Evolutionary conservation across 345 rosid species (phyloP).

Genomic region (Moricandia arvensis): DNA sequence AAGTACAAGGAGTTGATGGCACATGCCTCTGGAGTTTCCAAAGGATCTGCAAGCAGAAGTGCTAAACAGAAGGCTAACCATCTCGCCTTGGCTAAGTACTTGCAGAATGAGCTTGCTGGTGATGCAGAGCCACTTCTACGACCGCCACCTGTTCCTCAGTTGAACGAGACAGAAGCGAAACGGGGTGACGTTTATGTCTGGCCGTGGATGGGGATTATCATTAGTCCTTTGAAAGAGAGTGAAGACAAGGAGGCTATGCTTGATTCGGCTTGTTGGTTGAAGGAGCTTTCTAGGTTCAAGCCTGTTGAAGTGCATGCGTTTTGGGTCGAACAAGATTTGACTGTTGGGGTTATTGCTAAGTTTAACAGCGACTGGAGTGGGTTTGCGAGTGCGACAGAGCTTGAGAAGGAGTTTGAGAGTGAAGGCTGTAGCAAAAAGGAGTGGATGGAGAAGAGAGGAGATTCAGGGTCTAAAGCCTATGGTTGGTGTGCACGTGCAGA

Average conservation of each 20-base stretch:
- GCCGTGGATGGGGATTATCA: constrained; percentile 89
- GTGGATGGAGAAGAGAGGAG: constrained; percentile 45
- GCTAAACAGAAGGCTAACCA: constrained; percentile 80
- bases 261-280: constrained; percentile 56
- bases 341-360: constrained; percentile 53
- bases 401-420: constrained; percentile 64
- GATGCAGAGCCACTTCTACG: constrained; percentile 43
- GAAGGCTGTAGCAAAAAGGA: constrained; percentile 48
- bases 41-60: constrained; percentile 74
- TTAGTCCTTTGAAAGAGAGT: constrained; percentile 38
- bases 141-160: constrained; percentile 25
- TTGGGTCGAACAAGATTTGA: constrained; percentile 42
- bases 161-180: constrained; percentile 27
- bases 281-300: constrained; percentile 54
- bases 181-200: constrained; percentile 55
- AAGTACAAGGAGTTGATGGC: constrained; percentile 72
- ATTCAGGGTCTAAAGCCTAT: constrained; percentile 44
- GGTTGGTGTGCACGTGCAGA: constrained; percentile 87
- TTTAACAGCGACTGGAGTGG: constrained; percentile 69
- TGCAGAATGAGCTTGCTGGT: constrained; percentile 58
- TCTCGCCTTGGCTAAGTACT: constrained; percentile 68
- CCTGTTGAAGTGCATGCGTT: constrained; percentile 54
- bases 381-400: constrained; percentile 49
- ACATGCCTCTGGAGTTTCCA: constrained; percentile 80
- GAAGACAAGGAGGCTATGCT: constrained; percentile 34